Evolutionary conservation across 2,329 filamentous ascomycete genomes (phyloP).

Genomic region (Leptodontidium sp.): DNA sequence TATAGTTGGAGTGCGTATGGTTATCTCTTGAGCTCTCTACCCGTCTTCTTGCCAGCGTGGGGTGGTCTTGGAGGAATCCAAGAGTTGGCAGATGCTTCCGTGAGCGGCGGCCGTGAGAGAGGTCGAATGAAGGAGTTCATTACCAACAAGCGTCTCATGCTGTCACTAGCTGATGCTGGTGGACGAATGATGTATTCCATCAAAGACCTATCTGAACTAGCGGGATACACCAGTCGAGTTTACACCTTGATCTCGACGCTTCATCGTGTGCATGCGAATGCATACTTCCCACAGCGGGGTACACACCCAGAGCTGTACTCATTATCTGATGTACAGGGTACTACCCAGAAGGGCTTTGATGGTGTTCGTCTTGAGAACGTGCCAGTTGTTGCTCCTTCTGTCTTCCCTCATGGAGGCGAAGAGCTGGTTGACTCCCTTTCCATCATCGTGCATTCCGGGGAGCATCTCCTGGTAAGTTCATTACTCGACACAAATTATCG

Average conservation of each 20-base stretch:
- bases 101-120: constrained; percentile 71
- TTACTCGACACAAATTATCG: not conserved
- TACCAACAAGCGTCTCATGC: constrained; percentile 98
- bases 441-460: constrained; percentile 87
- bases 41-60: constrained; percentile 94
- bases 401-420: constrained; percentile 91
- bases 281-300: constrained; percentile 77
- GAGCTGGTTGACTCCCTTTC: constrained; percentile 89
- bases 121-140: constrained; percentile 98
- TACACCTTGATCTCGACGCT: constrained; percentile 96
- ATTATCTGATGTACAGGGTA: constrained; percentile 90
- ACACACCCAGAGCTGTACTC: constrained; percentile 83
- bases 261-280: constrained; percentile 89
- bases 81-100: constrained; percentile 65
- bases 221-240: constrained; percentile 93
- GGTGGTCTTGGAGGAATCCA: constrained; percentile 80
- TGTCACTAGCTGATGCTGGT: constrained; percentile 94
- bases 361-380: constrained; percentile 93
- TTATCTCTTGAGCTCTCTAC: constrained; percentile 90
- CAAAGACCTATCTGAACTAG: constrained; percentile 95
- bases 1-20: constrained; percentile 99
- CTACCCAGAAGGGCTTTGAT: constrained; percentile 92
- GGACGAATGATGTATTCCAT: constrained; percentile 99
- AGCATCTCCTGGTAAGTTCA: constrained; percentile 76
- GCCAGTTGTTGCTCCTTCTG: constrained; percentile 85